Percentiles rank a stretch among this genome's conserved stretches.
These are phyloP conservation scores for Leccinum sublutescens DNA, from an alignment of 768 basidiomycete genomes.

Conservation along the genomic window DNA sequence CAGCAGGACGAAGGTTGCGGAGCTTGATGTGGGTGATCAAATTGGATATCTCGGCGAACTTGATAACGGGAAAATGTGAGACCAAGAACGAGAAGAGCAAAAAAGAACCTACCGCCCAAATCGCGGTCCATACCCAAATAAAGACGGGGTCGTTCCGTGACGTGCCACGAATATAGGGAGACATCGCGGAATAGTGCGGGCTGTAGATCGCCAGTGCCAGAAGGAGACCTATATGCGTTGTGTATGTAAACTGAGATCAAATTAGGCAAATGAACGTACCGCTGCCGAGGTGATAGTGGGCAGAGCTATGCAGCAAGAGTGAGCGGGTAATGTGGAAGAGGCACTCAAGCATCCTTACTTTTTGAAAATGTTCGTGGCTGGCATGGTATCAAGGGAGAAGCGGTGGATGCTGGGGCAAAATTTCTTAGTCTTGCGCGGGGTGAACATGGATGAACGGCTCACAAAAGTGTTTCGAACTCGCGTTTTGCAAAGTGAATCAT, in stretches of 20 bases:
- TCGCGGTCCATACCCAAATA: constrained; percentile 58
- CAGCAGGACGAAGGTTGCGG: constrained; percentile 78
- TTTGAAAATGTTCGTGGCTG: constrained; percentile 77
- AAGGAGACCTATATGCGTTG: constrained; percentile 50
- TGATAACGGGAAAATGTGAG: constrained; percentile 2
- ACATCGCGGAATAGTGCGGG: constrained; percentile 67
- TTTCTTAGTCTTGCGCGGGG: background rate
- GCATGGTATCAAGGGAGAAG: constrained; percentile 96
- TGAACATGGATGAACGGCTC: constrained; percentile 24
- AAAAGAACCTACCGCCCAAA: constrained; percentile 69
- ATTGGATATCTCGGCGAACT: constrained; percentile 89
- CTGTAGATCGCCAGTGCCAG: constrained; percentile 82
- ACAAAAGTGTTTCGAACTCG: constrained; percentile 91
- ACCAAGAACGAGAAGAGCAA: background rate
- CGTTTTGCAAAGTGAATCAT: constrained; percentile 90
- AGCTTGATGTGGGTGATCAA: constrained; percentile 78
- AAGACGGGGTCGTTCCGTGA: constrained; percentile 63
- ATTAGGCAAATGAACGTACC: constrained; percentile 35
- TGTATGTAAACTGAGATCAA: background rate
- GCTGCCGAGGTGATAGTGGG: constrained; percentile 83
- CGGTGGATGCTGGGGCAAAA: constrained; percentile 71
- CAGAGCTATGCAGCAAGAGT: constrained; percentile 53
- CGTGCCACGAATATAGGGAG: constrained; percentile 61
- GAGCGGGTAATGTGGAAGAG: background rate
- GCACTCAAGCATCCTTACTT: constrained; percentile 56